phyloP scores from a whole-genome alignment of 495 filamentous ascomycete genomes.

The Pseudotulostoma volvatum region DNA sequence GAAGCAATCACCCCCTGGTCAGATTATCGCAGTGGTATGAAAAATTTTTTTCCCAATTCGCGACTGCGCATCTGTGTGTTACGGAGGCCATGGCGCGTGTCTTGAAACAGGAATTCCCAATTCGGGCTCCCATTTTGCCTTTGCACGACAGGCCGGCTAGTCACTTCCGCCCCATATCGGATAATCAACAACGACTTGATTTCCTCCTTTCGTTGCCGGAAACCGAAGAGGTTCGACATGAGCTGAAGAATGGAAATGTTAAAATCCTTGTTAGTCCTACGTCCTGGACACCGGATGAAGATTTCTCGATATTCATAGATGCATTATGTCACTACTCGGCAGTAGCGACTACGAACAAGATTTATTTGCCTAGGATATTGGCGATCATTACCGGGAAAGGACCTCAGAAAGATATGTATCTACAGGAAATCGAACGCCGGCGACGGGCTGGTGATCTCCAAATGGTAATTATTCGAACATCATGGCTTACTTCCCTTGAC shows the following conservation, averaged over 20 bases:
- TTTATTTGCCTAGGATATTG: constrained; percentile 44
- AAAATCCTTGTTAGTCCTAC: constrained; percentile 76
- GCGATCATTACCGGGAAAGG: constrained; percentile 90
- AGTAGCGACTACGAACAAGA: constrained; percentile 18
- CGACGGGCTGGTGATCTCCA: constrained; percentile 40
- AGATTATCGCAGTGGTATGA: constrained; percentile 63
- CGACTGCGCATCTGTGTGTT: constrained; percentile 67
- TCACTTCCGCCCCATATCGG: constrained; percentile 57
- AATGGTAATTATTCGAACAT: constrained; percentile 55
- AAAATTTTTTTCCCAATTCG: constrained; percentile 45
- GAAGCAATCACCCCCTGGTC: constrained; percentile 55
- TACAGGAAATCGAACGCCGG: constrained; percentile 42
- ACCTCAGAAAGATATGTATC: constrained; percentile 62
- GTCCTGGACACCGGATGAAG: constrained; percentile 93
- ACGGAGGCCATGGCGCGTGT: constrained; percentile 72
- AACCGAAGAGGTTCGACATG: constrained; percentile 36
- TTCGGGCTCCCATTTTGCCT: constrained; percentile 45
- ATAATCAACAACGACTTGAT: constrained; percentile 23
- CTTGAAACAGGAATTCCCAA: constrained; percentile 44
- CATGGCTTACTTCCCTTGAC: constrained; percentile 67
- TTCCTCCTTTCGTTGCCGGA: constrained; percentile 48
- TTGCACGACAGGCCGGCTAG: constrained; percentile 78
- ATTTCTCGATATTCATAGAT: constrained; percentile 79
- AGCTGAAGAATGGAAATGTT: constrained; percentile 37
- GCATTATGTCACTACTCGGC: constrained; percentile 59